phyloP scores from a whole-genome alignment of 2,329 filamentous ascomycete species.

The Colletotrichum cordylinicola region DNA sequence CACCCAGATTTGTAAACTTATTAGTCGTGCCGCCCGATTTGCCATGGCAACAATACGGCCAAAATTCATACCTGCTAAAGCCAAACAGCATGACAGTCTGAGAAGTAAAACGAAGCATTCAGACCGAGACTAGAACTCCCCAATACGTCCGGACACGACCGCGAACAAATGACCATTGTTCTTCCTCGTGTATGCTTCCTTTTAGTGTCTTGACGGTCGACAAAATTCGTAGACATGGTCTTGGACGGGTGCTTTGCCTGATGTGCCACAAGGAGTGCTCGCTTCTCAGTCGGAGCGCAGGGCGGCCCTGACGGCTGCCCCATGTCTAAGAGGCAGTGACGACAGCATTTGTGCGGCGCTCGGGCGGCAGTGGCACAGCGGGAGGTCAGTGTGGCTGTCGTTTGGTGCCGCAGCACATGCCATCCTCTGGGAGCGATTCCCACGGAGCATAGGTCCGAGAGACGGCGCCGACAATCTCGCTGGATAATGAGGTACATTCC shows the following conservation, averaged over 20 bases:
- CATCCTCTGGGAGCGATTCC: neutral
- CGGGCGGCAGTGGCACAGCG: neutral
- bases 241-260: neutral
- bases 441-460: neutral
- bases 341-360: neutral
- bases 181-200: neutral
- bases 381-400: conserved; percentile 12
- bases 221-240: neutral
- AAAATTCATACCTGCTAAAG: neutral
- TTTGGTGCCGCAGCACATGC: neutral
- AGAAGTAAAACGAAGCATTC: neutral
- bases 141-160: neutral
- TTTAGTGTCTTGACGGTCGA: neutral
- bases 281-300: neutral
- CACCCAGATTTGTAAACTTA: neutral
- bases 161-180: neutral
- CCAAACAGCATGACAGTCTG: neutral
- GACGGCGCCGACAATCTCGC: neutral
- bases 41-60: neutral
- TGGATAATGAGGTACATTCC: neutral
- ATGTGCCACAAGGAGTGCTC: neutral
- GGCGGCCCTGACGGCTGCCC: neutral
- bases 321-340: neutral
- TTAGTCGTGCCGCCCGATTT: neutral
- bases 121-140: neutral